Evolutionary conservation across 2,329 filamentous ascomycete species (phyloP), one percentile per base, ranked within the genome.

Genomic region (Tolypocladium album): DNA sequence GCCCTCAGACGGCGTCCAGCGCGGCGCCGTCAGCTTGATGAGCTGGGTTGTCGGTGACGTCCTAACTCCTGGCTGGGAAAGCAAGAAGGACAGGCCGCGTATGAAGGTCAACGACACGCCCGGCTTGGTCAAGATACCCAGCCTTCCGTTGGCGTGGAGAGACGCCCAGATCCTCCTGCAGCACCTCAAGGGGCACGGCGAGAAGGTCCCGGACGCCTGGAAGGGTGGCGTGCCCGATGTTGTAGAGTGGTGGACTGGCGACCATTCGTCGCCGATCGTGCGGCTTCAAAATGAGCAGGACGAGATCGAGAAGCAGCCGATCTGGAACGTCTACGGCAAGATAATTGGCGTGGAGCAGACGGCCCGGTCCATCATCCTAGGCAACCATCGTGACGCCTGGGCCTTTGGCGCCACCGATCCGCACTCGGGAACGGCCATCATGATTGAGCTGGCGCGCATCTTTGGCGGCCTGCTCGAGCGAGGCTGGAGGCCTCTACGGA

Each of bases 351-450:
- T 90, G 60, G 94, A 97, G 74, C 88, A 94, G 70, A 80, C 81
- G 1, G 84, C 89, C 62, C 93, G 96, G 74, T 89, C 88, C 60
- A 86, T 97, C 68, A 87, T 97, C 60, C 82, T 99, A 59, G 94
- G 94, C 58, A 97, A 92, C 72, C 93, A 96, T 70, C 90, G 94
- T 24, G 94, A 99, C 73, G 86, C 91, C 0, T 96, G 91, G 90
- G 89, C 89, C 58, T 90, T 94, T 68, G 94, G 94, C 59, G 90
- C 91, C 34, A 86, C 86, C 0, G 90, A 94, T 68, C 89, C 94
- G 1, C 90, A 92, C 64, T 89, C 89, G 59, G 94, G 93, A 36
- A 96, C 92, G 0, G 93, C 93, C 6, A 82, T 97, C 47, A 88
- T 99, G 81, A 82, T 97, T 59, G 94, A 99, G 75, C 81, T 97